A percentile compares a stretch with the other conserved stretches of the same genome.
Evolutionary conservation across 2,329 filamentous ascomycete genomes (phyloP).

Genomic region (Thelonectria blattea): DNA sequence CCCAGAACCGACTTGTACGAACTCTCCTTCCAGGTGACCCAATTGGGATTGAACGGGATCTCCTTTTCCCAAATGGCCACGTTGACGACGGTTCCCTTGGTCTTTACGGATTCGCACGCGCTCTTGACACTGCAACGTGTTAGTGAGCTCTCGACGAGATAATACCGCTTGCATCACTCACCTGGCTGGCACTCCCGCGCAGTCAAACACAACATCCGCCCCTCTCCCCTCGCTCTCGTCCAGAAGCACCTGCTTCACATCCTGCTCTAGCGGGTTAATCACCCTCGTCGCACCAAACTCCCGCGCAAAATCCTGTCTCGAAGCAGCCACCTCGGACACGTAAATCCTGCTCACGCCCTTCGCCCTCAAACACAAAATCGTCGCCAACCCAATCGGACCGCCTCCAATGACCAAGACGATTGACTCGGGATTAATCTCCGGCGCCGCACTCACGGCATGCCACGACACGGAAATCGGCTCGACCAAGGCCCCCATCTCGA

Average conservation of each 20-base stretch:
- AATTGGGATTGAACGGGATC: conserved; percentile 38
- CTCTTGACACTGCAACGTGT: conserved; percentile 26
- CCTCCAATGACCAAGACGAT: conserved; percentile 57
- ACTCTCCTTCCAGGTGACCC: conserved; percentile 37
- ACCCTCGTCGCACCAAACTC: conserved; percentile 52
- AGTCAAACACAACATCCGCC: conserved; percentile 66
- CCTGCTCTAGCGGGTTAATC: conserved; percentile 50
- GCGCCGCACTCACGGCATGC: conserved; percentile 52
- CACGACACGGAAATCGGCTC: conserved; percentile 58
- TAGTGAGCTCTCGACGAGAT: not conserved
- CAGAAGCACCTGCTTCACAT: conserved; percentile 52
- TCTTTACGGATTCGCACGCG: conserved; percentile 56
- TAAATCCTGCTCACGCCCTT: conserved; percentile 55
- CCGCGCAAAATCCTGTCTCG: conserved; percentile 49
- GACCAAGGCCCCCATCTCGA: conserved; percentile 59
- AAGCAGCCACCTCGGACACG: conserved; percentile 52
- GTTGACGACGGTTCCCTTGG: conserved; percentile 65
- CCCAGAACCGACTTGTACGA: conserved; percentile 36
- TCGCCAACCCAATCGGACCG: conserved; percentile 56
- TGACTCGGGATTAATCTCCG: conserved; percentile 48
- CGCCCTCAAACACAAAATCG: conserved; percentile 53
- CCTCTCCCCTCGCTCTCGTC: conserved; percentile 57
- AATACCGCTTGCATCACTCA: not conserved
- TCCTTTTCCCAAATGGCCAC: conserved; percentile 67
- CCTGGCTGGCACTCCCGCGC: conserved; percentile 57